A percentile compares a stretch with the other conserved stretches of the same genome.
Evolutionary conservation across 1,284 basidiomycete genomes (phyloP).

Genomic region (Puccinia horiana): DNA sequence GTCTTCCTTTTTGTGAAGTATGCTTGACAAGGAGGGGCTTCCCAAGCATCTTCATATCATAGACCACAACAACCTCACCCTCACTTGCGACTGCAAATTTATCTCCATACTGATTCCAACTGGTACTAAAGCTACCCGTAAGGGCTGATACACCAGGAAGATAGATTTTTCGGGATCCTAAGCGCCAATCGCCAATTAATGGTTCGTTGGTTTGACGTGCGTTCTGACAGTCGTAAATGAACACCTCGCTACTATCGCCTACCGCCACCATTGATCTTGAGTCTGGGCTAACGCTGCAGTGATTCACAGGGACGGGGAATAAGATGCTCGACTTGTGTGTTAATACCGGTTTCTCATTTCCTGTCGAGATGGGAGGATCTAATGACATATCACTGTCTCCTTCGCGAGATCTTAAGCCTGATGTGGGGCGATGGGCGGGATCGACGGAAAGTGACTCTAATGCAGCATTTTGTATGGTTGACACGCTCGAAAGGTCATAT

Average conservation of each 20-base stretch:
- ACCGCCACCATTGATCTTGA: slow-evolving; percentile 42
- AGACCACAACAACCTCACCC: slow-evolving; percentile 38
- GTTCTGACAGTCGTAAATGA: slow-evolving; percentile 36
- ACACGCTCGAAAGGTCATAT: slow-evolving; percentile 45
- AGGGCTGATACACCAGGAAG: slow-evolving; percentile 10
- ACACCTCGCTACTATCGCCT: slow-evolving; percentile 48
- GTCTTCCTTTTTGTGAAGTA: slow-evolving; percentile 25
- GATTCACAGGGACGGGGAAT: slow-evolving; percentile 43
- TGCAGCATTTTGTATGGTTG: slow-evolving; percentile 35
- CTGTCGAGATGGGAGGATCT: neutral
- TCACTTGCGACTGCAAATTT: slow-evolving; percentile 48
- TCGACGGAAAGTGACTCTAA: slow-evolving; percentile 25
- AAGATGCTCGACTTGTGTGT: slow-evolving; percentile 21
- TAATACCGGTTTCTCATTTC: slow-evolving; percentile 38
- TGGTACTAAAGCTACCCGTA: slow-evolving; percentile 37
- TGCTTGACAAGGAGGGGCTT: slow-evolving; percentile 36
- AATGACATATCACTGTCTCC: neutral
- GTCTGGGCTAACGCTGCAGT: slow-evolving; percentile 46
- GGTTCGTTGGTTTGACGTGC: slow-evolving; percentile 15
- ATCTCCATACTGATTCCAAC: slow-evolving; percentile 32
- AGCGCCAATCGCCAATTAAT: slow-evolving; percentile 37
- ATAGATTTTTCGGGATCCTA: slow-evolving; percentile 26
- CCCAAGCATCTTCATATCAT: slow-evolving; percentile 40
- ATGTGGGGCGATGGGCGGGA: slow-evolving; percentile 27
- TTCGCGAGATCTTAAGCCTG: slow-evolving; percentile 14